Conservation (phyloP, 1,139 yeast genomes). For the Hansenula sp. region DNA sequence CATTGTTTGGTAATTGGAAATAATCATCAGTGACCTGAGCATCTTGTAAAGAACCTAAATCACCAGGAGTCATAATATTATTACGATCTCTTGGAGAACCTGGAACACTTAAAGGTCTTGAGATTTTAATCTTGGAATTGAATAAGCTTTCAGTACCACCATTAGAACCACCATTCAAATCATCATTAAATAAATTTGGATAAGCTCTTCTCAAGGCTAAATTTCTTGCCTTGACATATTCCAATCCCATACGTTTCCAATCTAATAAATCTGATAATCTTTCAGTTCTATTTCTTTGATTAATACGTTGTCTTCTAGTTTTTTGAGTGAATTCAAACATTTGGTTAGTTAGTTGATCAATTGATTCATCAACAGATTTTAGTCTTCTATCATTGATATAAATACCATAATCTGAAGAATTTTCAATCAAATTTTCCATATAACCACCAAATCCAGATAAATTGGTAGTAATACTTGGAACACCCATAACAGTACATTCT, state of each 20-base stretch:
- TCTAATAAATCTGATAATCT: constrained; percentile 88
- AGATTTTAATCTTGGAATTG: constrained; percentile 55
- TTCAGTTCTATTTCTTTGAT: constrained; percentile 96
- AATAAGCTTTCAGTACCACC: constrained; percentile 25
- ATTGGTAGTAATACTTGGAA: constrained; percentile 96
- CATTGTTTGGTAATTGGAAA: constrained; percentile 68
- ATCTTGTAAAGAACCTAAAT: constrained; percentile 93
- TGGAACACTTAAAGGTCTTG: constrained; percentile 92
- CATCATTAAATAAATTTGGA: constrained; percentile 74
- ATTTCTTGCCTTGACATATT: constrained; percentile 92
- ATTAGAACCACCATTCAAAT: constrained; percentile 33
- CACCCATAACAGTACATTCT: constrained; percentile 99
- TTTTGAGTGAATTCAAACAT: constrained; percentile 88
- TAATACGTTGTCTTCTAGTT: constrained; percentile 94
- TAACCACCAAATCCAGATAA: constrained; percentile 97
- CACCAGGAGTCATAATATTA: constrained; percentile 94
- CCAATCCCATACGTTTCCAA: constrained; percentile 98
- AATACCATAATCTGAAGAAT: constrained; percentile 93
- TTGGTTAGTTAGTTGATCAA: constrained; percentile 82
- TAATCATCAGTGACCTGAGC: constrained; percentile 82
- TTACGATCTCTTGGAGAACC: constrained; percentile 81
- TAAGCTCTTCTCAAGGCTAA: constrained; percentile 90
- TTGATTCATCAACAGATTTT: constrained; percentile 91
- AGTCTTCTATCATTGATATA: constrained; percentile 94
- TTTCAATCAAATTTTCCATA: constrained; percentile 96